phyloP scores from a whole-genome alignment of 2,329 filamentous ascomycete genomes.

The Pseudodiploospora longispora region DNA sequence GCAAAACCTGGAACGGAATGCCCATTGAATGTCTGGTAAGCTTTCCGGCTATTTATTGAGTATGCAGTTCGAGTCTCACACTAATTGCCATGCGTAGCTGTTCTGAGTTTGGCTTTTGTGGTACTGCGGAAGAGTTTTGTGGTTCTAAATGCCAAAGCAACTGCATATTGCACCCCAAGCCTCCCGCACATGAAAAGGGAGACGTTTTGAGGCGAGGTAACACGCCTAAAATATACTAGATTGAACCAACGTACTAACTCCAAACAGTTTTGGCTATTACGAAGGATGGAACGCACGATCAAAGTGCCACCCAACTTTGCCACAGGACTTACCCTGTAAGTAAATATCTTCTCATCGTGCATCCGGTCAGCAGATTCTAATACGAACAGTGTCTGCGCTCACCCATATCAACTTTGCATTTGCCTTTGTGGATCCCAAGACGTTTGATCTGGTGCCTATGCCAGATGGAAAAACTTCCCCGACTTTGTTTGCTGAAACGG shows the following conservation, averaged over 20 bases:
- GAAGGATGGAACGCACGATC: constrained; percentile 17
- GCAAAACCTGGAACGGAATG: constrained; percentile 12
- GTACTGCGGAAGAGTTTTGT: constrained; percentile 17
- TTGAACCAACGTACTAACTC: too few relatives aligned
- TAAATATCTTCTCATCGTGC: not conserved
- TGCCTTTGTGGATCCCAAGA: constrained; percentile 23
- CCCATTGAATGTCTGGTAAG: constrained; percentile 25
- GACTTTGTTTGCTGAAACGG: not conserved
- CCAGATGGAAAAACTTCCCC: not conserved
- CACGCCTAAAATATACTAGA: too few relatives aligned
- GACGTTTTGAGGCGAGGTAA: constrained; percentile 10
- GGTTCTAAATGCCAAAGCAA: constrained; percentile 12
- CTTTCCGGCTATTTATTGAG: too few relatives aligned
- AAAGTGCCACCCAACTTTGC: not conserved
- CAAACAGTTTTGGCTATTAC: constrained; percentile 22
- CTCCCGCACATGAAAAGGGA: not conserved
- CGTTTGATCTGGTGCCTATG: constrained; percentile 11
- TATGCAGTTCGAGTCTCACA: too few relatives aligned
- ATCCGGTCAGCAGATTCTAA: not conserved
- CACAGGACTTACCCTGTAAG: constrained; percentile 1
- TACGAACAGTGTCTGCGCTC: not conserved
- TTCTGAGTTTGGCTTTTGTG: constrained; percentile 24
- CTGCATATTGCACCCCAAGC: constrained; percentile 4
- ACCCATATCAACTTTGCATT: constrained; percentile 30
- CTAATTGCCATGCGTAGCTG: constrained; percentile 10